Conservation (phyloP, 768 basidiomycete species). For the Daedaleopsis sinensis region DNA sequence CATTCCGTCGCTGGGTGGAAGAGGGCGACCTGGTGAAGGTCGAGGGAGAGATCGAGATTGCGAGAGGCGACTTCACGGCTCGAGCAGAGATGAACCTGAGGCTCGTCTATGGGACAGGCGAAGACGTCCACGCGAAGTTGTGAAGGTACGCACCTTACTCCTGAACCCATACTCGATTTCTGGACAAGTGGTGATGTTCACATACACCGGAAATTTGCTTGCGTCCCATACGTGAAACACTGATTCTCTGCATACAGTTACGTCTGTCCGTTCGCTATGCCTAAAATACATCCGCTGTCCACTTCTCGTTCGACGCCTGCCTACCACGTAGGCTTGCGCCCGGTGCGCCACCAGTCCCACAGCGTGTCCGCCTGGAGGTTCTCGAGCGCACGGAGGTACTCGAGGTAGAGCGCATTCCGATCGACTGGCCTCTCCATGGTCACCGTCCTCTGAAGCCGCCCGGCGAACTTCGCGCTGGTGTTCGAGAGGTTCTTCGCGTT, state of each 20-base stretch:
- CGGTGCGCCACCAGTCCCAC: conserved; percentile 1
- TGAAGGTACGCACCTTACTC: background rate
- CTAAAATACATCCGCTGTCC: no score
- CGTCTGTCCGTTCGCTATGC: no score
- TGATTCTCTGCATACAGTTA: no score
- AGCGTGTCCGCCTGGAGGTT: background rate
- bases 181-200: no score
- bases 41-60: background rate
- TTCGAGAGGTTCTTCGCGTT: background rate
- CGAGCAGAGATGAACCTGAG: background rate
- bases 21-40: conserved; percentile 2
- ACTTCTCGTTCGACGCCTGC: no score
- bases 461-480: background rate
- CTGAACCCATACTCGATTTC: no score
- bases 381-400: background rate
- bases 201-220: no score
- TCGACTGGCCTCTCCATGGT: background rate
- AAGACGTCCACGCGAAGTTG: background rate
- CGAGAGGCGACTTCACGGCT: background rate
- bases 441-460: background rate
- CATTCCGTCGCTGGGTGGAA: conserved; percentile 55
- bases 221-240: no score
- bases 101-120: conserved; percentile 1
- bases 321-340: background rate
- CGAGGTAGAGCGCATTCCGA: background rate